Conservation (phyloP, 2,329 filamentous ascomycete genomes). For the Arthrobotrys iridis region DNA sequence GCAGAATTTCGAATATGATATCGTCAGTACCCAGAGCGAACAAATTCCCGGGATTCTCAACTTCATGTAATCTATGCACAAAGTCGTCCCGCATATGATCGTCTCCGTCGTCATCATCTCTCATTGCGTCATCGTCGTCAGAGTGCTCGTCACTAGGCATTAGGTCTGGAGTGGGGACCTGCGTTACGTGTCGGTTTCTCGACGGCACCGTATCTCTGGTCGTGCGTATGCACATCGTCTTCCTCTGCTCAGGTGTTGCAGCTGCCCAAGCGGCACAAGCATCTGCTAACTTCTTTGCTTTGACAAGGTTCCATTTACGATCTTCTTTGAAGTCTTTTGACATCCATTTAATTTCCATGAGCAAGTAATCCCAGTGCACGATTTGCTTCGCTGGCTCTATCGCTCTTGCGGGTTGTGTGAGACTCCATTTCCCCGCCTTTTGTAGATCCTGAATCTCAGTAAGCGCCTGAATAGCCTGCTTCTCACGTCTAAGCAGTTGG, state of each 20-base stretch:
- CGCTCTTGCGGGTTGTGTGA: conserved; percentile 86
- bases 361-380: conserved; percentile 84
- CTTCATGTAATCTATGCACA: conserved; percentile 52
- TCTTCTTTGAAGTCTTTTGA: conserved; percentile 94
- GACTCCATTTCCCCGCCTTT: conserved; percentile 88
- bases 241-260: conserved; percentile 71
- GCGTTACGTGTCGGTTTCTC: conserved; percentile 56
- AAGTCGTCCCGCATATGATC: conserved; percentile 57
- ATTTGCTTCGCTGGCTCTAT: conserved; percentile 80
- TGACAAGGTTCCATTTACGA: conserved; percentile 87
- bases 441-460: conserved; percentile 90
- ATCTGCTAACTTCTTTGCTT: conserved; percentile 80
- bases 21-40: conserved; percentile 85
- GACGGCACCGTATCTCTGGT: conserved; percentile 57
- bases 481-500: conserved; percentile 82
- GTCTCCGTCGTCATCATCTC: conserved; percentile 60
- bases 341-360: conserved; percentile 98
- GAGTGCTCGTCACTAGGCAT: conserved; percentile 68
- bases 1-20: conserved; percentile 79
- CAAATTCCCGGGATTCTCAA: conserved; percentile 73
- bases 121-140: conserved; percentile 60
- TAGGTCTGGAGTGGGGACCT: conserved; percentile 71
- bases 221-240: conserved; percentile 71
- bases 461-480: conserved; percentile 85
- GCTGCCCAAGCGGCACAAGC: conserved; percentile 85